A percentile compares a stretch with the other conserved stretches of the same genome.
Evolutionary conservation across 2,329 filamentous ascomycete genomes (phyloP).

Genomic region (Zymoseptoria brevis): DNA sequence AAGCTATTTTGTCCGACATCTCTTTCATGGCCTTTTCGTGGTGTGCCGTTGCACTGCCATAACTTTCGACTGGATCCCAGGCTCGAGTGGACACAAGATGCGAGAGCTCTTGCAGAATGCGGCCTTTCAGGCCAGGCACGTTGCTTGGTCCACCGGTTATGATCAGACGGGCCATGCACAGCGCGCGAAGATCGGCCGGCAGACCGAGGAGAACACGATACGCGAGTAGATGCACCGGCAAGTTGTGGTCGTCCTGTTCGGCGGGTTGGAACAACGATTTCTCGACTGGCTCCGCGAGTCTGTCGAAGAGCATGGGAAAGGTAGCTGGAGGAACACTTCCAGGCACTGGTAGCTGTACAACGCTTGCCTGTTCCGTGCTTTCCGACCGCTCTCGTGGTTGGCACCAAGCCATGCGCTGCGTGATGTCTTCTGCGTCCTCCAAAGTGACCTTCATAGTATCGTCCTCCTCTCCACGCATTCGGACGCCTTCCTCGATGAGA

Average conservation of each 20-base stretch:
- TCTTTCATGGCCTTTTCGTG: conserved; percentile 12
- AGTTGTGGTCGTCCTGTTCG: conserved; percentile 79
- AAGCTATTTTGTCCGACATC: conserved; percentile 13
- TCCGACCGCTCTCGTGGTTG: conserved; percentile 24
- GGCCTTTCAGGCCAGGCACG: conserved; percentile 69
- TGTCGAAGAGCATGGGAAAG: conserved; percentile 59
- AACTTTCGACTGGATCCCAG: conserved; percentile 70
- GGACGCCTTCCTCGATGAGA: conserved; percentile 49
- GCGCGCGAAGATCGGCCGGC: conserved; percentile 70
- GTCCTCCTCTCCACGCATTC: conserved; percentile 43
- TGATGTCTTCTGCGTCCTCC: conserved; percentile 72
- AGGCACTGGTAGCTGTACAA: conserved; percentile 21
- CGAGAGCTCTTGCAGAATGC: conserved; percentile 68
- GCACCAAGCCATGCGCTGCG: conserved; percentile 73
- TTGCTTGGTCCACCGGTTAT: conserved; percentile 75
- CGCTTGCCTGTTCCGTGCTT: conserved; percentile 2
- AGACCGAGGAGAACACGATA: conserved; percentile 68
- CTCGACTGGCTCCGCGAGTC: conserved; percentile 67
- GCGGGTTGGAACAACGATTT: conserved; percentile 57
- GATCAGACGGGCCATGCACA: conserved; percentile 82
- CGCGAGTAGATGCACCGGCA: conserved; percentile 66
- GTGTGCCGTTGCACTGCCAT: conserved; percentile 41
- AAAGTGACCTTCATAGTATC: conserved; percentile 45
- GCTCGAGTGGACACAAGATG: conserved; percentile 58
- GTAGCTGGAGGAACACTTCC: conserved; percentile 14